Evolutionary conservation across 306 rosid species (phyloP), one percentile per base, ranked within the genome.

Genomic region (Luffa aegyptiaca): DNA sequence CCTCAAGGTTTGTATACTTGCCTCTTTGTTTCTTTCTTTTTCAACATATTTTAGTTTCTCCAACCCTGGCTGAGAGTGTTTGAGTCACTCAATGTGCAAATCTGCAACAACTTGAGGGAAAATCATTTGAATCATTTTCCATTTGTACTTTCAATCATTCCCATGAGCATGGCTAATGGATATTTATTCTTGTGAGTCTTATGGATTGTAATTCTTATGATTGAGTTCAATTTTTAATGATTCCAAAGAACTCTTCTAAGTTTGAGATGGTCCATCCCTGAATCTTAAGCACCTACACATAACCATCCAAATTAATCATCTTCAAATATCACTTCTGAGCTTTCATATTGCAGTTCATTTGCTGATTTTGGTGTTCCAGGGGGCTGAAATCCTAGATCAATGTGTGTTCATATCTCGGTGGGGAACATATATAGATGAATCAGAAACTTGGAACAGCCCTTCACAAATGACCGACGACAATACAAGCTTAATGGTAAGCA

Each of bases 341-440:
- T 69, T 18, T 70, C 0, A 2, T 20, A 70, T 10, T 10, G 76
- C 33, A 44, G 39, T 70, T 70, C 76, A 70, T 70, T 75, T 37
- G 10, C 18, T 80, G 74, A 82, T 79, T 82, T 70, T 11, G 12
- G 52, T 75, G 11, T 85, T 83, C 78, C 85, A 93, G 97, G 99
- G 97, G 65, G 92, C 97, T 66, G 87, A 82, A 81, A 91, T 95
- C 62, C 77, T 85, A 17, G 93, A 95, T 82, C 93, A 85, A 88
- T 33, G 82, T 77, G 90, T 95, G 53, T 85, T 82, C 88, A 91
- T 95, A 79, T 84, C 95, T 36, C 90, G 84, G 7, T 89, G 89
- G 90, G 96, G 88, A 74, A 68, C 77, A 42, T 87, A 88, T 52
- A 8, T 41, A 45, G 90, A 89, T 66, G 94, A 88, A 77, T 73